Evolutionary conservation across 1,284 basidiomycete genomes (phyloP), one percentile per base, ranked within the genome.

Genomic region (Ganoderma resinaceum): DNA sequence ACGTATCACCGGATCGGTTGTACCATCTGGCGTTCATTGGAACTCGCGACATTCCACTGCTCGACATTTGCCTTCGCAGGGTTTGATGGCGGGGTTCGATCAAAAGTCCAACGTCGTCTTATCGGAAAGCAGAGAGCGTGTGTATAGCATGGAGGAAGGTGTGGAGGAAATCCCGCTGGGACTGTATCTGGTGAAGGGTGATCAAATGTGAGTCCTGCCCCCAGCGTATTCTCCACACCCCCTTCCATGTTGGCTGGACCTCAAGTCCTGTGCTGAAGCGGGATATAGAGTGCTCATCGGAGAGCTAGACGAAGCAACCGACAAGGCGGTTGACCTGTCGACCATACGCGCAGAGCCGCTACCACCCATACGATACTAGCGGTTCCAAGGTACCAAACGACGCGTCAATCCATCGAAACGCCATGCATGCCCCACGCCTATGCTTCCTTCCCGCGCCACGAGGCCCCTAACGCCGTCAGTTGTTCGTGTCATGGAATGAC

Each of bases 131-230:
- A 94, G 93, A 76, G 96, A 98, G 79, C 89, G 96, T 29, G 52
- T 55, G 5, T 55, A 55, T 9, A 55, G 52, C 7, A 55, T 55
- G 52, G 52, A 55, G 20, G 93, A 94, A 76, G 94, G 94, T 29
- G 96, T 98, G 38, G 95, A 99, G 81, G 96, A 98, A 84, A 91
- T 97, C 14, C 93, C 95, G 0, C 84, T 99, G n/a, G 97, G 97
- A 0, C 84, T 99, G 60, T 99, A 99, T 81, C 90, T 99, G 73
- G 94, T 99, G 76, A 95, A 98, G 77, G 97, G 97, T 2, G 97
- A 99, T 78, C 97, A 97, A 86, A 96, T 98, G 97, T 98, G 72
- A 77, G 90, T 85, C 67, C 38, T 55, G 33, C 9, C 29, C 52
- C 52, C 14, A 7, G 1, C 16, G 1, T 31, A 5, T 11, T 5